phyloP scores from a whole-genome alignment of 352 stramenopile genomes.

The Globisporangium iwayamae region DNA sequence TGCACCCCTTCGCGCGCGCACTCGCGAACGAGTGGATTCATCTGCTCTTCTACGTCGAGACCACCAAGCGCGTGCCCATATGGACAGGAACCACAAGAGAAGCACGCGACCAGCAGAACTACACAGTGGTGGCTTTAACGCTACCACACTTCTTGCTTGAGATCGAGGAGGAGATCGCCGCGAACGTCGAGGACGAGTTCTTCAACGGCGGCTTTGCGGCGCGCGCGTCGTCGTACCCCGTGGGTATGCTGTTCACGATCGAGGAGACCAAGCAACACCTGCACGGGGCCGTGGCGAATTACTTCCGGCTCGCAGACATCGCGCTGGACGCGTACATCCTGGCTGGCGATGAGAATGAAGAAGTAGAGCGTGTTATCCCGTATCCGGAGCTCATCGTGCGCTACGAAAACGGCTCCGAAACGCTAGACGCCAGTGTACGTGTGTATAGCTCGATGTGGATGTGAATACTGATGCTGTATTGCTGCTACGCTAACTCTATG shows the following conservation, averaged over 20 bases:
- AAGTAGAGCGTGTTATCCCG: slow-evolving; percentile 22
- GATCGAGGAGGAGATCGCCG: slow-evolving; percentile 58
- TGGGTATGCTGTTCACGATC: slow-evolving; percentile 72
- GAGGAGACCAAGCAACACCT: slow-evolving; percentile 64
- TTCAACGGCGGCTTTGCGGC: slow-evolving; percentile 48
- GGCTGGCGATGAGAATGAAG: slow-evolving; percentile 19
- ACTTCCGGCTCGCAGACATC: slow-evolving; percentile 45
- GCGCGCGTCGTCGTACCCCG: slow-evolving; percentile 48
- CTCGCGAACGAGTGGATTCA: slow-evolving; percentile 69
- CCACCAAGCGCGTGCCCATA: slow-evolving; percentile 15
- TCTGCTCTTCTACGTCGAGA: slow-evolving; percentile 71
- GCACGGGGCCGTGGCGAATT: slow-evolving; percentile 61
- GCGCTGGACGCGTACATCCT: slow-evolving; percentile 54
- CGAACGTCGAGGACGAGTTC: slow-evolving; percentile 61
- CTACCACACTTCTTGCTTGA: slow-evolving; percentile 69
- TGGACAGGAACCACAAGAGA: background rate
- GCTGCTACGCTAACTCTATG: background rate
- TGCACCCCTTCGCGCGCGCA: slow-evolving; percentile 60
- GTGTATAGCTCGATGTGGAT: background rate
- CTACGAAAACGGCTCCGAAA: slow-evolving; percentile 23
- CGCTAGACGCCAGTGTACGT: slow-evolving; percentile 21
- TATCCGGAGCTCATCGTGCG: slow-evolving; percentile 52
- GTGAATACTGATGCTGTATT: background rate
- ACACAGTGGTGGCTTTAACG: slow-evolving; percentile 25
- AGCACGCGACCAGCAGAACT: background rate